These are phyloP conservation scores for Chamaenerion angustifolium DNA, from an alignment of 345 rosid genomes.

Conservation along the genomic window DNA sequence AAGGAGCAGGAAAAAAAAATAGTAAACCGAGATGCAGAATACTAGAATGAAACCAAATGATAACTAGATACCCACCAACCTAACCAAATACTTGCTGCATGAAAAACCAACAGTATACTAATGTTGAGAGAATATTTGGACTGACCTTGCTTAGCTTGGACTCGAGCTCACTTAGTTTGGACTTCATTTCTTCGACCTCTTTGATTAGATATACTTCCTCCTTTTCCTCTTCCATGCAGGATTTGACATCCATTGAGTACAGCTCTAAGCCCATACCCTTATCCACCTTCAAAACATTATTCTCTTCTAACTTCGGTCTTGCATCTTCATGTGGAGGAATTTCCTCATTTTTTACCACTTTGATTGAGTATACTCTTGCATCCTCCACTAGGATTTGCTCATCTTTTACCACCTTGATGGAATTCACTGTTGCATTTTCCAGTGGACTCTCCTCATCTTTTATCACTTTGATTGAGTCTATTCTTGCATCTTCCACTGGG, in stretches of 20 bases:
- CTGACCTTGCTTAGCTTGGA: conserved; percentile 66
- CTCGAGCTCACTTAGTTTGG: conserved; percentile 47
- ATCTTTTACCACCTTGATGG: conserved; percentile 11
- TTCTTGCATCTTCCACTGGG: neutral
- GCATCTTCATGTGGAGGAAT: conserved; percentile 16
- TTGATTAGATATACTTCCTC: conserved; percentile 36
- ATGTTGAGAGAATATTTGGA: neutral
- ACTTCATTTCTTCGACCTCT: conserved; percentile 60
- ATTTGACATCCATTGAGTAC: conserved; percentile 17
- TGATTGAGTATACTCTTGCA: too few relatives aligned
- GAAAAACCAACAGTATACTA: neutral
- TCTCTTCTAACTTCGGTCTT: conserved; percentile 16
- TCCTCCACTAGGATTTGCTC: neutral
- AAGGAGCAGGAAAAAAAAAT: neutral
- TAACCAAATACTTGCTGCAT: neutral
- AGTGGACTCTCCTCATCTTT: conserved; percentile 15
- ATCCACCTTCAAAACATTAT: conserved; percentile 2
- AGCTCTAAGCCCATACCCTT: conserved; percentile 2
- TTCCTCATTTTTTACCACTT: neutral
- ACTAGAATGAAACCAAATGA: too few relatives aligned
- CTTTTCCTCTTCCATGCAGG: conserved; percentile 7
- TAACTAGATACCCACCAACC: too few relatives aligned
- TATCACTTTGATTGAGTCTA: conserved; percentile 9
- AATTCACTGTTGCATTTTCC: conserved; percentile 22
- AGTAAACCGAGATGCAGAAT: neutral